Conservation (phyloP, 2,329 filamentous ascomycete species). For the Paracamarosporium sp. region DNA sequence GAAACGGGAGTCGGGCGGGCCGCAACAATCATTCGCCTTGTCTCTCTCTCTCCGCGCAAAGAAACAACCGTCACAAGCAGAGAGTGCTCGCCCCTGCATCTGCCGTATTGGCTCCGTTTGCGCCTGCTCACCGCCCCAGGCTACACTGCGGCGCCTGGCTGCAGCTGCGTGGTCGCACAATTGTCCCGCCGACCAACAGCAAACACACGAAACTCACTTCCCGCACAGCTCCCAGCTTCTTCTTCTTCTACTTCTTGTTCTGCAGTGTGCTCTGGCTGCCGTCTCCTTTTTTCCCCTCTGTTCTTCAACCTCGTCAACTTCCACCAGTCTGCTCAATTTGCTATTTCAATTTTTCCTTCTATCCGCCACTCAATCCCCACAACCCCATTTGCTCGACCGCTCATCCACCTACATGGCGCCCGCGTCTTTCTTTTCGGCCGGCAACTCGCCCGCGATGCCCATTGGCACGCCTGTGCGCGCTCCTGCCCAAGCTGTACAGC, state of each 20-base stretch:
- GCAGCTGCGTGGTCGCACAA: conserved; percentile 7
- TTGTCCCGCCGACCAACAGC: not conserved
- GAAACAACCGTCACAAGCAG: not conserved
- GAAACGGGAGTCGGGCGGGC: too few relatives aligned
- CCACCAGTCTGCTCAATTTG: not conserved
- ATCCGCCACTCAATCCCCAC: not conserved
- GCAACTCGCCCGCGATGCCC: conserved; percentile 1
- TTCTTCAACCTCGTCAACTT: not conserved
- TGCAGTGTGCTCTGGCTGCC: not conserved
- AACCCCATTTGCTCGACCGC: not conserved
- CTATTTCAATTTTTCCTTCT: not conserved
- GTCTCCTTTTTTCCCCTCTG: not conserved
- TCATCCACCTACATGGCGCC: conserved; percentile 19
- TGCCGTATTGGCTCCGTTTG: conserved; percentile 4
- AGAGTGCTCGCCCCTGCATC: not conserved
- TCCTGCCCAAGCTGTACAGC: not conserved
- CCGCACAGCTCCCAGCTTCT: not conserved
- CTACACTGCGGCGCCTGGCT: conserved; percentile 6
- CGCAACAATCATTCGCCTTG: too few relatives aligned
- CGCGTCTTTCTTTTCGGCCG: conserved; percentile 12
- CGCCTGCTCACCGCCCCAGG: conserved; percentile 8
- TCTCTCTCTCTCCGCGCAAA: too few relatives aligned
- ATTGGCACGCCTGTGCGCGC: not conserved
- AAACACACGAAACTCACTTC: not conserved
- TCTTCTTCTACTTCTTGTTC: not conserved